Percentiles rank a stretch among this genome's conserved stretches.
Evolutionary conservation across 345 rosid species (phyloP).

Genomic region (Chamaenerion angustifolium): DNA sequence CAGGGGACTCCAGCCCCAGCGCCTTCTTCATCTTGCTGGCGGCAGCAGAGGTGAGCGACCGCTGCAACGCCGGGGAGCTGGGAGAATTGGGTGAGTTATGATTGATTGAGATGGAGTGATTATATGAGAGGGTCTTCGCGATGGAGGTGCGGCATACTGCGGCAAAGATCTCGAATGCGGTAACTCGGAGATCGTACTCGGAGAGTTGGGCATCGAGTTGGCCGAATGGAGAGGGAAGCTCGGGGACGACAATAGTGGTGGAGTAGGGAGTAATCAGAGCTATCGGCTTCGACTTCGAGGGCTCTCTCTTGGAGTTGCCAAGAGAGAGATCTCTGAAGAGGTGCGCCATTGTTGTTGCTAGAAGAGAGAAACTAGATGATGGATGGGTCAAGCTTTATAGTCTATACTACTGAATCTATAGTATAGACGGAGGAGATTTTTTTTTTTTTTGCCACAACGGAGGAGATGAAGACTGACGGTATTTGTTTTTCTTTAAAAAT

Average conservation of each 20-base stretch:
- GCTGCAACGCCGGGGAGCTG: constrained; percentile 32
- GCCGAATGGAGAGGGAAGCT: constrained; percentile 72
- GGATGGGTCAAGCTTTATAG: too few relatives aligned
- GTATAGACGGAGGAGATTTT: too few relatives aligned
- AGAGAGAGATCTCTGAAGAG: constrained; percentile 89
- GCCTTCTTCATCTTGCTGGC: constrained; percentile 96
- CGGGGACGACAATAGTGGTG: constrained; percentile 21
- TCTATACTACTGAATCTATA: too few relatives aligned
- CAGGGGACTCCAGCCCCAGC: constrained; percentile 67
- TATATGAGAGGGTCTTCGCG: constrained; percentile 43
- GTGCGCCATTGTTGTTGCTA: constrained; percentile 55
- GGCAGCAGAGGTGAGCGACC: constrained; percentile 81
- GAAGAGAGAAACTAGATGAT: constrained; percentile 1
- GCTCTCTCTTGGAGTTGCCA: constrained; percentile 73
- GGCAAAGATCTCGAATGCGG: constrained; percentile 89
- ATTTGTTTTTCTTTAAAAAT: too few relatives aligned
- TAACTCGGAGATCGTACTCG: constrained; percentile 68
- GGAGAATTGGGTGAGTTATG: constrained; percentile 32
- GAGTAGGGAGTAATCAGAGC: constrained; percentile 11
- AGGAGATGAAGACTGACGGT: too few relatives aligned
- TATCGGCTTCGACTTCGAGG: constrained; percentile 16
- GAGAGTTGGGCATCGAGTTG: constrained; percentile 52
- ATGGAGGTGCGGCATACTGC: constrained; percentile 76
- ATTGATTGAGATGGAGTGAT: constrained; percentile 28
- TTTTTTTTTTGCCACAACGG: too few relatives aligned